Percentiles rank a stretch among this genome's conserved stretches.
These are phyloP conservation scores for Murraya paniculata DNA, from an alignment of 345 rosid species.

Conservation along the genomic window DNA sequence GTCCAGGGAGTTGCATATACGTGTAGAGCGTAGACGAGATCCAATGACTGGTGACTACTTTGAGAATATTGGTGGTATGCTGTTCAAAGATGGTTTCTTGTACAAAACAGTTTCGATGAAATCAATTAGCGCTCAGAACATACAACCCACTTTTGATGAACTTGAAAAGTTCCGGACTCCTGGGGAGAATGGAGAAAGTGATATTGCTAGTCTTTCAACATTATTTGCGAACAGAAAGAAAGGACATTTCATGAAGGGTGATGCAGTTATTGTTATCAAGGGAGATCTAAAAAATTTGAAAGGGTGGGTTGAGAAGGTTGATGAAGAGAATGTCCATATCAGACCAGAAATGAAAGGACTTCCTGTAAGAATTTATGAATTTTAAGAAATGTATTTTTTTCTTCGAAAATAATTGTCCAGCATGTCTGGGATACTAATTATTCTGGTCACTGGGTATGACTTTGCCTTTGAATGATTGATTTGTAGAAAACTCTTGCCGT, in stretches of 20 bases:
- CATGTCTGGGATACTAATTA: background rate
- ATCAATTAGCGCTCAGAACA: conserved; percentile 69
- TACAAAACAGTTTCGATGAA: conserved; percentile 82
- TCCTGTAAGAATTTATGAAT: conserved; percentile 58
- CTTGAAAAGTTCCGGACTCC: conserved; percentile 87
- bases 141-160: conserved; percentile 93
- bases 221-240: conserved; percentile 89
- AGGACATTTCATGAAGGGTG: conserved; percentile 98
- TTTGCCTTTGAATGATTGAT: conserved; percentile 11
- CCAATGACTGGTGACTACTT: conserved; percentile 86
- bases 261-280: conserved; percentile 87
- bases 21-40: conserved; percentile 90
- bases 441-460: background rate
- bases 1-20: conserved; percentile 83
- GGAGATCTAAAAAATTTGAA: conserved; percentile 91
- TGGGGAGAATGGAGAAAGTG: conserved; percentile 73
- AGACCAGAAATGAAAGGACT: conserved; percentile 89
- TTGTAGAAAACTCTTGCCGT: conserved; percentile 83
- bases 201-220: conserved; percentile 73
- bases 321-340: conserved; percentile 88
- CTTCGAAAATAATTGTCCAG: background rate
- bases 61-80: conserved; percentile 75
- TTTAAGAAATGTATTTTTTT: background rate
- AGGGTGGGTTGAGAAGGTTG: conserved; percentile 99
- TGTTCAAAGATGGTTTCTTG: conserved; percentile 88